phyloP scores from a whole-genome alignment of 148 eudicot species.

The Beta vulgaris region DNA sequence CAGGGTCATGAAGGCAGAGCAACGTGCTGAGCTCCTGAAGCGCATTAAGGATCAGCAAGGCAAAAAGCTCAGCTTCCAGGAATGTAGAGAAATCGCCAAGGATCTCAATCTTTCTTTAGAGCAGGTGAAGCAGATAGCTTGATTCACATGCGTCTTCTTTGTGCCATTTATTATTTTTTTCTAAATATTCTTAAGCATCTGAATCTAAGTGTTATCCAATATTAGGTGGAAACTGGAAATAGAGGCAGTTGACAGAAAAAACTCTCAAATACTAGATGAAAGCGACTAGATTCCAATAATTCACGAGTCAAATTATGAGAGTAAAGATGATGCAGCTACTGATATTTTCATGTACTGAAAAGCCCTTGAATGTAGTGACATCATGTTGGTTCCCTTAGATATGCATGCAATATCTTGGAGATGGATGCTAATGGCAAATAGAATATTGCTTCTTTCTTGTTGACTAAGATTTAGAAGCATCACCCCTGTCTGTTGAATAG shows the following conservation, averaged over 20 bases:
- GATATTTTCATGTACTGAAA: neutral
- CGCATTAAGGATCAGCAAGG: constrained; percentile 53
- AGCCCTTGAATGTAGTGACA: neutral
- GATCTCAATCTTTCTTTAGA: constrained; percentile 80
- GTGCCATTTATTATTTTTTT: neutral
- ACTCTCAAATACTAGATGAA: too few relatives aligned
- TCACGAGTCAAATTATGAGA: too few relatives aligned
- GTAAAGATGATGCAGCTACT: neutral
- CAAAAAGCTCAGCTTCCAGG: constrained; percentile 68
- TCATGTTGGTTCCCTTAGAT: neutral
- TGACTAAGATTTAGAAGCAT: neutral
- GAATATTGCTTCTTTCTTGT: neutral
- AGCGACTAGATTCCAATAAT: too few relatives aligned
- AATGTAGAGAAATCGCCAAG: constrained; percentile 78
- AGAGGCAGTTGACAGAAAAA: too few relatives aligned
- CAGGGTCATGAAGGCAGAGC: constrained; percentile 80
- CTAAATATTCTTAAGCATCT: neutral
- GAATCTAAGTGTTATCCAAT: too few relatives aligned
- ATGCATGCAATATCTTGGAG: neutral
- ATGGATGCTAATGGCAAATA: neutral
- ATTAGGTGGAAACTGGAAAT: too few relatives aligned
- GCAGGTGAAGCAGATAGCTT: constrained; percentile 75
- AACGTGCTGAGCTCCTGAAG: constrained; percentile 83
- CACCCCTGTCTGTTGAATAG: neutral
- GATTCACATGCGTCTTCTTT: too few relatives aligned